phyloP scores from a whole-genome alignment of 2,329 filamentous ascomycete genomes.

The Colletotrichum sp. region DNA sequence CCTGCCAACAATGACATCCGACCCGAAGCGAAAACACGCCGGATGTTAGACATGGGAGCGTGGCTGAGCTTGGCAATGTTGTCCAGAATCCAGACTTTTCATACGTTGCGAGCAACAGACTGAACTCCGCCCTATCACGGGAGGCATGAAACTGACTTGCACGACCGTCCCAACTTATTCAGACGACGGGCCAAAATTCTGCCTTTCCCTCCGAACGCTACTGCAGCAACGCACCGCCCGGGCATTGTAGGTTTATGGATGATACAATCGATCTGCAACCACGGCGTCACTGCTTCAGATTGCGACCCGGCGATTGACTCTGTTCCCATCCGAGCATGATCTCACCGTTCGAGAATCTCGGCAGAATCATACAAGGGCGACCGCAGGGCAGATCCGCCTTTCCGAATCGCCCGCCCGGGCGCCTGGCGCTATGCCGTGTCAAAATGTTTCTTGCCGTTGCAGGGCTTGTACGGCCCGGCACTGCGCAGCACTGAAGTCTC shows the following conservation, averaged over 20 bases:
- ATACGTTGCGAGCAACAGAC: not conserved
- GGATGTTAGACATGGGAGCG: not conserved
- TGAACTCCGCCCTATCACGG: slow-evolving; percentile 1
- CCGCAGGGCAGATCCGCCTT: not conserved
- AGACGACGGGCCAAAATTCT: slow-evolving; percentile 10
- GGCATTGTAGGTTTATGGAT: slow-evolving; percentile 14
- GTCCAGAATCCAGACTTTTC: not conserved
- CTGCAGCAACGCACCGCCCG: not conserved
- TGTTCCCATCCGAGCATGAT: not conserved
- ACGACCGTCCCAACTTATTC: slow-evolving; percentile 9
- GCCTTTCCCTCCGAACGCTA: not conserved
- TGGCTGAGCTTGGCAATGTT: not conserved
- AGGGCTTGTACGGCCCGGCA: not conserved
- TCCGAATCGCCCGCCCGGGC: not conserved
- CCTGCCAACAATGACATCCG: not conserved
- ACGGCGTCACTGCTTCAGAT: slow-evolving; percentile 17
- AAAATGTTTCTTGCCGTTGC: not conserved
- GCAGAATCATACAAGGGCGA: not conserved
- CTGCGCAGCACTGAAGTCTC: not conserved
- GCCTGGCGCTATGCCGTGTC: not conserved
- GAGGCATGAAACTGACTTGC: slow-evolving; percentile 9
- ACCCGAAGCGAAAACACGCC: not conserved
- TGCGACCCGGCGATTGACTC: not conserved
- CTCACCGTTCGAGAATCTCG: slow-evolving; percentile 1
- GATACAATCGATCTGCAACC: slow-evolving; percentile 21